phyloP scores from a whole-genome alignment of 2,329 filamentous ascomycete genomes.

The Waltergamsia citrina region DNA sequence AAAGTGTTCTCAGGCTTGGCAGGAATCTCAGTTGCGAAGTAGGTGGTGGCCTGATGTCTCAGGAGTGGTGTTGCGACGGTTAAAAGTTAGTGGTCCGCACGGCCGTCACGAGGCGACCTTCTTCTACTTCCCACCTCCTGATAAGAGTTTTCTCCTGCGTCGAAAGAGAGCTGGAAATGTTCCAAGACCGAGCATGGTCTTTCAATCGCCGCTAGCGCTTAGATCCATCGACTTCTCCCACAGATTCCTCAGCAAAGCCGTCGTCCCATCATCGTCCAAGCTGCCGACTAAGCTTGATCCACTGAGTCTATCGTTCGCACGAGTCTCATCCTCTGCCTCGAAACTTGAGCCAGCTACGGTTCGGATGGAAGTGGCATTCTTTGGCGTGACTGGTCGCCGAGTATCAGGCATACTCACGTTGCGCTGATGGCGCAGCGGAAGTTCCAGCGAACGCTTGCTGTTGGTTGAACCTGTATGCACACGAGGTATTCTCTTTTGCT shows the following conservation, averaged over 20 bases:
- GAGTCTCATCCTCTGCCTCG: slow-evolving; percentile 32
- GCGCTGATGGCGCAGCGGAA: slow-evolving; percentile 22
- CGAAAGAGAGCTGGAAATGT: too few species aligned
- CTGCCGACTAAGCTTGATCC: slow-evolving; percentile 39
- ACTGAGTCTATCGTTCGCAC: slow-evolving; percentile 33
- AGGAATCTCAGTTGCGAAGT: too few species aligned
- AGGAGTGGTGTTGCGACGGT: too few species aligned
- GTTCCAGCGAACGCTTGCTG: slow-evolving; percentile 22
- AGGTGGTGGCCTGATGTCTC: too few species aligned
- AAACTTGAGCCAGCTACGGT: slow-evolving; percentile 32
- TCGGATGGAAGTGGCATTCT: slow-evolving; percentile 24
- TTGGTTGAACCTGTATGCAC: slow-evolving; percentile 25
- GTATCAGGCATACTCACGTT: slow-evolving; percentile 25
- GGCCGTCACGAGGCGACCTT: too few species aligned
- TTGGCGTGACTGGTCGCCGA: slow-evolving; percentile 17
- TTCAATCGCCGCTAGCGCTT: slow-evolving; percentile 31
- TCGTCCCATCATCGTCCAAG: slow-evolving; percentile 40
- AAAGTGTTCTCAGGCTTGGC: too few species aligned
- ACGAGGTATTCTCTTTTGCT: slow-evolving; percentile 37
- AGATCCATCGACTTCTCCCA: slow-evolving; percentile 54
- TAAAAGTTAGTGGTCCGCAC: too few species aligned
- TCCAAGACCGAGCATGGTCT: too few species aligned
- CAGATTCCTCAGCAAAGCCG: slow-evolving; percentile 43
- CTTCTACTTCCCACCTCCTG: too few species aligned
- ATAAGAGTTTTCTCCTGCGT: too few species aligned